Evolutionary conservation across 257 asterid genomes (phyloP), one percentile per base, ranked within the genome.

Genomic region (Solanum chmielewskii): DNA sequence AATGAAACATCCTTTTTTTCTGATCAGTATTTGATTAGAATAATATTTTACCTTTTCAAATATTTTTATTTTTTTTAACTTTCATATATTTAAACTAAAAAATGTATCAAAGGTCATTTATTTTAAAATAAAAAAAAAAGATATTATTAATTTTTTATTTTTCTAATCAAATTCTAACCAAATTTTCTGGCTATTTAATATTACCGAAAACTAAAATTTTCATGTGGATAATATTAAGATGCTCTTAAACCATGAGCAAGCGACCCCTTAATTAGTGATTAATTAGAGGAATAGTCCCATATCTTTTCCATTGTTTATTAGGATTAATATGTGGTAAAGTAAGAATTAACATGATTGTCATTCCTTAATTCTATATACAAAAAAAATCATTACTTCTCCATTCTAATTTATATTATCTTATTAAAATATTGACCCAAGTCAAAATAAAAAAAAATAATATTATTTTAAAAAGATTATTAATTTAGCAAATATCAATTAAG

Each of bases 401-500:
- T 20, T 20, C 8, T 59, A 20, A 59, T 59, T 59, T 59, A 20
- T 8, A 59, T 20, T 20, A 20, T 59, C 66, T 21, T 59, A 37
- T 37, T 37, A 37, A 6, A 37, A 37, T 37, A 5, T 39, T 39
- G 42, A 7, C 41, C 41, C 9, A 39, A 7, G 9, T 39, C 42
- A 1, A 7, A 7, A 39, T 7, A 2, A 7, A 7, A 39, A 7
- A 0, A 39, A 39, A 25, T 25, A 6, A 39, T 0, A 39, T 7
- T 39, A 7, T 39, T 7, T 7, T 39, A 39, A 7, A 39, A 37
- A 37, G 0, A 37, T 37, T 37, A 35, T 37, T 37, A 37, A 37
- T 37, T 1, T 37, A 37, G 6, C 9, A 0, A 39, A 7, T 7
- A 7, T 7, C 7, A 39, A 7, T 0, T 39, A 0, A 39, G 2